phyloP scores from a whole-genome alignment of 306 rosid species.

The Sophora flavescens region DNA sequence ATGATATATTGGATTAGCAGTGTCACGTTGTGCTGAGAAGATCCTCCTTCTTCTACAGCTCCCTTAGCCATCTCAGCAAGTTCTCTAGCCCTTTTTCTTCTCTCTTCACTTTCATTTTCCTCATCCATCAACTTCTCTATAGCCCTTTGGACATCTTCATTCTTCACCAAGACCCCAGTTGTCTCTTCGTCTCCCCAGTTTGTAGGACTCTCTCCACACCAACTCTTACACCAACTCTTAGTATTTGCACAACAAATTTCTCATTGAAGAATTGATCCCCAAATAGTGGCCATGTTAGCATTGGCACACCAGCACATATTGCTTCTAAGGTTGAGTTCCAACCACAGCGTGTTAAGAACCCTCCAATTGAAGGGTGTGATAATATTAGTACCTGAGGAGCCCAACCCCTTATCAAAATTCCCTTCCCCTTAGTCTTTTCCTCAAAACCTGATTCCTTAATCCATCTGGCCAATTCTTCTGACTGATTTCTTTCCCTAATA shows the following conservation, averaged over 20 bases:
- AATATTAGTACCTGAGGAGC: slow-evolving; percentile 69
- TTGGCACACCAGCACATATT: slow-evolving; percentile 59
- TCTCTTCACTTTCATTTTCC: slow-evolving; percentile 49
- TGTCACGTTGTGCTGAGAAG: slow-evolving; percentile 57
- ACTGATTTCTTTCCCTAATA: slow-evolving; percentile 46
- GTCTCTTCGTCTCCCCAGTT: slow-evolving; percentile 57
- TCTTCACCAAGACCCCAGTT: slow-evolving; percentile 53
- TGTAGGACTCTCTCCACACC: slow-evolving; percentile 54
- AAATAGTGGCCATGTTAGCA: slow-evolving; percentile 71
- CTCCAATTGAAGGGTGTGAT: slow-evolving; percentile 62
- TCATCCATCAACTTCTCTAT: slow-evolving; percentile 54
- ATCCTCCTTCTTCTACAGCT: slow-evolving; percentile 67
- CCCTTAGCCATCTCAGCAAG: slow-evolving; percentile 53
- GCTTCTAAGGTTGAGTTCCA: slow-evolving; percentile 79
- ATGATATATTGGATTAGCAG: slow-evolving; percentile 58
- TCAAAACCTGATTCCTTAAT: slow-evolving; percentile 51
- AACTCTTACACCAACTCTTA: slow-evolving; percentile 49
- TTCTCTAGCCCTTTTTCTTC: slow-evolving; percentile 49
- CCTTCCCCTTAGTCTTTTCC: slow-evolving; percentile 50
- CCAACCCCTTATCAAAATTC: slow-evolving; percentile 66
- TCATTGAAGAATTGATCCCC: slow-evolving; percentile 72
- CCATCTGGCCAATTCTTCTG: slow-evolving; percentile 59
- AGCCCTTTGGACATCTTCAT: slow-evolving; percentile 50
- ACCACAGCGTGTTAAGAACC: slow-evolving; percentile 74
- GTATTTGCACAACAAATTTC: slow-evolving; percentile 53